phyloP scores from a whole-genome alignment of 2,329 filamentous ascomycete species.

The Byssothecium circinans region DNA sequence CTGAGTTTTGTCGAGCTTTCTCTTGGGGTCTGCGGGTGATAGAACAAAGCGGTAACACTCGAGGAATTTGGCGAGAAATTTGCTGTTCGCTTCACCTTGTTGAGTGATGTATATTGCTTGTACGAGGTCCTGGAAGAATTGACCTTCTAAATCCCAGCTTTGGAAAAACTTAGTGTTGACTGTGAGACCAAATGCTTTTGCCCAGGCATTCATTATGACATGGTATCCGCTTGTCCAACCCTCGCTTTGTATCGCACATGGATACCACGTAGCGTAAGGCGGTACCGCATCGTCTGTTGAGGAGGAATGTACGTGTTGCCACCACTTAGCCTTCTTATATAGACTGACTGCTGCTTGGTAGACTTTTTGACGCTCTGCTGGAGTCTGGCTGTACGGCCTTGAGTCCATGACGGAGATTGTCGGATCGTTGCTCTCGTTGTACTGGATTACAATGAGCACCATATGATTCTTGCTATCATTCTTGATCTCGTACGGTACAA shows the following conservation, averaged over 20 bases:
- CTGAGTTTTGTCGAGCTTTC: too few species aligned
- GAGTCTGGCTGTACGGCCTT: neutral
- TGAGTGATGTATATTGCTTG: constrained; percentile 13
- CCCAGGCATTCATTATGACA: constrained; percentile 23
- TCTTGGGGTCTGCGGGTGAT: too few species aligned
- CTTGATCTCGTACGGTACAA: constrained; percentile 2
- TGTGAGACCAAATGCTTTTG: constrained; percentile 21
- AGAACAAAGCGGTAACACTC: constrained; percentile 8
- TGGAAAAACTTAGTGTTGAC: constrained; percentile 7
- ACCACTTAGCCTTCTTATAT: neutral
- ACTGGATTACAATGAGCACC: constrained; percentile 15
- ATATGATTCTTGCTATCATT: constrained; percentile 8
- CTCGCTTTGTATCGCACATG: constrained; percentile 5
- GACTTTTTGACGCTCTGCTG: neutral
- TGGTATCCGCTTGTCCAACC: constrained; percentile 17
- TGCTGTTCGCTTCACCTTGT: constrained; percentile 10
- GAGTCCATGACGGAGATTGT: constrained; percentile 16
- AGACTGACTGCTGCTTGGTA: neutral
- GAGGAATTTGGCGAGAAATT: constrained; percentile 18
- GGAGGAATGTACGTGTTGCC: neutral
- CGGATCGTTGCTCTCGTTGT: constrained; percentile 4
- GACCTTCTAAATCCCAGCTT: constrained; percentile 1
- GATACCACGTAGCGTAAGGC: constrained; percentile 4
- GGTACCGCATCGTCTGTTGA: neutral
- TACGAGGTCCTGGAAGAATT: constrained; percentile 8